Evolutionary conservation across 495 filamentous ascomycete species (phyloP), one percentile per base, ranked within the genome.

Genomic region (Neurospora cerealis): DNA sequence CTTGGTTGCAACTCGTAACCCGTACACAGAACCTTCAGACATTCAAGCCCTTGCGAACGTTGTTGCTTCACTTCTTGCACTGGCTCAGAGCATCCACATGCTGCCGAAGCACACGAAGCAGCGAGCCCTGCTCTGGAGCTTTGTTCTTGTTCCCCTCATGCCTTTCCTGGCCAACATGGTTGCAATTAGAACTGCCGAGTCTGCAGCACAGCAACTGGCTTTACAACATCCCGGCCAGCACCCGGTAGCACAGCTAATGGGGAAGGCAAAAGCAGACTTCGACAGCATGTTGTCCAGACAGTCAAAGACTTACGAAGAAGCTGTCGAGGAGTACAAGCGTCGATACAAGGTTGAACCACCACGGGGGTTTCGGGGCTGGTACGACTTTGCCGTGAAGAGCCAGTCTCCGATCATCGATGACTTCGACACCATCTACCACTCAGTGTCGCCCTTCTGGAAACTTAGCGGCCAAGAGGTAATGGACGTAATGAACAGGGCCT

Each of bases 341-440:
- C 83, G 88, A 21, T 88, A 90, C 73, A 75, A 79, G 1, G 78
- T 85, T 17, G 80, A 82, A 3, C 89, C 89, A n/a, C 89, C 89
- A 73, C 82, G 86, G 0, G 83, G 88, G 38, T 91, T 91, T 72
- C 83, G 89, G 70, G 77, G 84, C 71, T 94, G 92, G 92, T 92
- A 89, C 75, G 79, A 88, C 46, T 93, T 88, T 76, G 91, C 92
- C 4, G 85, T 81, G 15, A 82, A 76, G 19, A 86, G 87, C 73
- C 81, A 84, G 5, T 90, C 91, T 0, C 83, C 88, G 2, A 81
- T 93, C 13, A 89, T 93, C 76, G 92, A 94, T 75, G 91, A 94
- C 70, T 94, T 91, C 74, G 90, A 93, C 80, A 76, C 73, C 2
- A 82, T 85, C 36, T 73, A 73, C 54, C 41, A 78, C 15, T 72